Evolutionary conservation across 768 basidiomycete species (phyloP).

Genomic region (Candolleomyces eurysporus): DNA sequence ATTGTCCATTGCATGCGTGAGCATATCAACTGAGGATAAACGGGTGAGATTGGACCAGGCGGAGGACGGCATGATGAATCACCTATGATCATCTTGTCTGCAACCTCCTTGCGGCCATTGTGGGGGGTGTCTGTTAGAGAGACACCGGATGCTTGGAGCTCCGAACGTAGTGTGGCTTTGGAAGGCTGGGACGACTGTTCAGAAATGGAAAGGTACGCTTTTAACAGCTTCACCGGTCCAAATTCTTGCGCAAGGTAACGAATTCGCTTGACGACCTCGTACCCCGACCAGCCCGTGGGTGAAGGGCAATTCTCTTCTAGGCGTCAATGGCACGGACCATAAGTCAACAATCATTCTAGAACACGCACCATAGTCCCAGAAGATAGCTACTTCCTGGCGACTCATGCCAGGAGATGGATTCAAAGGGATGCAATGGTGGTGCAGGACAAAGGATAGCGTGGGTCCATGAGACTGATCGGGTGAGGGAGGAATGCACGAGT

Average conservation of each 20-base stretch:
- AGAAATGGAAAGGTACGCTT: conserved; percentile 29
- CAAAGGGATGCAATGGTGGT: not conserved
- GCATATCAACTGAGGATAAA: conserved; percentile 54
- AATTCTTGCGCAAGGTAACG: conserved; percentile 21
- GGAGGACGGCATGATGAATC: not conserved
- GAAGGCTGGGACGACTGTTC: conserved; percentile 17
- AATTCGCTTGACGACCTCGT: conserved; percentile 26
- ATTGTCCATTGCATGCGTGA: conserved; percentile 65
- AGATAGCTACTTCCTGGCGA: conserved; percentile 17
- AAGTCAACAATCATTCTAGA: not conserved
- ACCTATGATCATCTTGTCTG: conserved; percentile 30
- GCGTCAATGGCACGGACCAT: not conserved
- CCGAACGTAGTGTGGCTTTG: conserved; percentile 21
- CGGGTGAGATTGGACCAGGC: not conserved
- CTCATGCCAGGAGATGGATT: not conserved
- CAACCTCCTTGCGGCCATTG: conserved; percentile 24
- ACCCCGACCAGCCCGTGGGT: conserved; percentile 23
- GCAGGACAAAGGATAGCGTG: not conserved
- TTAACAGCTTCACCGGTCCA: conserved; percentile 30
- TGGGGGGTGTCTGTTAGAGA: conserved; percentile 29
- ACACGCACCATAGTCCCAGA: conserved; percentile 26
- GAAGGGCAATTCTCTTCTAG: conserved; percentile 30
- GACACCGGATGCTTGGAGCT: conserved; percentile 29
- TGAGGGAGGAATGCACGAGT: too few species aligned
- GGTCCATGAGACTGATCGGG: not conserved